Base-by-base conservation (phyloP, 148 eudicot genomes). In the Vaccinium myrtillus region DNA sequence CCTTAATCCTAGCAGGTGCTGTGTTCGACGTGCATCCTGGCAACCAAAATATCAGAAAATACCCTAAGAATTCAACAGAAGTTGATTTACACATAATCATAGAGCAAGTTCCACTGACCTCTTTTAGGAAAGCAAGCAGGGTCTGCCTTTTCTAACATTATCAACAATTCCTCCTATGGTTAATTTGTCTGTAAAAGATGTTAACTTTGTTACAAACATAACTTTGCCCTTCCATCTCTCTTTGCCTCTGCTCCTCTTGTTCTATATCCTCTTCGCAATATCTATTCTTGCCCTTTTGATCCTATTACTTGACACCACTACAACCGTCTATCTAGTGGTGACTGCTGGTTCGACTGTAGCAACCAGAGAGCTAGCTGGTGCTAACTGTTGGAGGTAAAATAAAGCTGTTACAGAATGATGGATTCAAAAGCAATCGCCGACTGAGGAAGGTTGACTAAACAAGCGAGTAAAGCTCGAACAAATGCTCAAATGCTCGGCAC, bases 11-110 rank as follows among this genome's bases (percentile, higher is more conserved):
- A 19, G 16, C 53, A 36, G 50, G 50, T 36, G 78, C 21, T 39
- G 49, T 75, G 23, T 39, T 43, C 18, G 84, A 89, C 92, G 84
- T 65, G 32, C 23, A 65, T 65, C 30, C 71, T 65, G 30, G 23
- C 32, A 9, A 3, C 71, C 71, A 65, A 65, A 27, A 65, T 61
- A 10, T 61, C 25, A 61, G 25, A 61, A 61, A 18, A 61, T 61
- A 21, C 67, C 25, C 25, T 4, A 21, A 61, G 67, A 23, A 19
- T 61, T 19, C 67, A 7, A 61, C 12, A 8, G 67, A 21, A 21
- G 23, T 61, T 25, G 6, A 8, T 61, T 2, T 21, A 61, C 25
- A 53, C 11, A 23, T 3, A 9, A 1, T 65, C 9, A 14, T 65
- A 10, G 14, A 4, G 71, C 0, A 23, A 65, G 13, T n/a, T 65